Conservation (phyloP, 768 basidiomycete species). For the Rhodocollybia butyracea region DNA sequence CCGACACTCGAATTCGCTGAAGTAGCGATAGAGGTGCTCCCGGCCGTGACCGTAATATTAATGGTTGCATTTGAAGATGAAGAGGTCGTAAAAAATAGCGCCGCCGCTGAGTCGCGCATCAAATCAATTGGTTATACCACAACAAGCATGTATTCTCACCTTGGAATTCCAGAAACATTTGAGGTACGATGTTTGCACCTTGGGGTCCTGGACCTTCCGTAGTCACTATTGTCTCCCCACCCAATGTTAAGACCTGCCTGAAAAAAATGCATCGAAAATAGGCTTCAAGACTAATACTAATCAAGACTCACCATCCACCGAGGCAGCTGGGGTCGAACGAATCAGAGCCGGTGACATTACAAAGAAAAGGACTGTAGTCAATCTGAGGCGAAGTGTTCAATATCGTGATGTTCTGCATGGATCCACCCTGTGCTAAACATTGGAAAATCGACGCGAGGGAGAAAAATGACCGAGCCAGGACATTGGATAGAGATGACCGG, state of each 20-base stretch:
- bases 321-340: conserved; percentile 28
- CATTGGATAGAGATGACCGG: neutral
- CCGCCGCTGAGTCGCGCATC: conserved; percentile 30
- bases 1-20: conserved; percentile 40
- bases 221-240: conserved; percentile 24
- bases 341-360: conserved; percentile 24
- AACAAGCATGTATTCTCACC: conserved; percentile 35
- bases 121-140: neutral
- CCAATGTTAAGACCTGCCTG: conserved; percentile 26
- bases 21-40: conserved; percentile 25
- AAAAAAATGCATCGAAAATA: neutral
- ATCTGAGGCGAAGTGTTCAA: conserved; percentile 35
- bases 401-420: conserved; percentile 34
- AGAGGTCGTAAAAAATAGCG: conserved; percentile 41
- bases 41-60: conserved; percentile 49
- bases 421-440: conserved; percentile 8
- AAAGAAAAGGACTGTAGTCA: conserved; percentile 47
- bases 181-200: conserved; percentile 44
- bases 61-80: conserved; percentile 46
- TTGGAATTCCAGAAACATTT: conserved; percentile 54
- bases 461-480: neutral
- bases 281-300: neutral
- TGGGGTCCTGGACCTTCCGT: conserved; percentile 42
- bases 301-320: conserved; percentile 40
- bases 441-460: neutral